Evolutionary conservation across 208 protist genomes (phyloP).

Genomic region (Endotrypanum monterogeii): DNA sequence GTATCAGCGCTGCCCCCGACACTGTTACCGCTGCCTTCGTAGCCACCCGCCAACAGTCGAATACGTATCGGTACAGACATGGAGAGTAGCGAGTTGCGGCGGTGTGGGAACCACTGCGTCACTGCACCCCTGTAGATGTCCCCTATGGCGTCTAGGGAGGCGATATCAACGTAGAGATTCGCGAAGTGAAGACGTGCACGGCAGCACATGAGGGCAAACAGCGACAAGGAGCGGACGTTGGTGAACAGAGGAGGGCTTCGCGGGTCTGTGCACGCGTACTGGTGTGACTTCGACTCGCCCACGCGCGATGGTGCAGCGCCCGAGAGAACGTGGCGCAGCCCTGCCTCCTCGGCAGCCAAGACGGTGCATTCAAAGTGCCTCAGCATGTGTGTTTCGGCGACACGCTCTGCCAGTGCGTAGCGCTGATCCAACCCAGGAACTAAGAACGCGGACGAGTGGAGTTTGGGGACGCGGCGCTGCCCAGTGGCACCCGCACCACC

Average conservation of each 20-base stretch:
- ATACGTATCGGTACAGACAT: constrained; percentile 8
- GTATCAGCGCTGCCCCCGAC: background rate
- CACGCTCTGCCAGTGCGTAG: constrained; percentile 34
- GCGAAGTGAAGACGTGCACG: constrained; percentile 35
- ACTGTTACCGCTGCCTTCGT: constrained; percentile 1
- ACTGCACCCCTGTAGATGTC: constrained; percentile 19
- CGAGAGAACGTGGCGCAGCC: constrained; percentile 40
- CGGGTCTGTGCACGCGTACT: background rate
- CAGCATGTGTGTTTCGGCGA: constrained; percentile 55
- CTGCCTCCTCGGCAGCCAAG: constrained; percentile 47
- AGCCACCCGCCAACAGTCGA: constrained; percentile 18
- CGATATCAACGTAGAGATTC: constrained; percentile 53
- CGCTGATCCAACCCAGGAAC: constrained; percentile 48
- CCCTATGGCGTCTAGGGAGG: constrained; percentile 17
- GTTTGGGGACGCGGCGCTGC: constrained; percentile 1
- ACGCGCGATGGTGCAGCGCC: constrained; percentile 11
- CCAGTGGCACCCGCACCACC: background rate
- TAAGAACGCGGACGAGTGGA: constrained; percentile 57
- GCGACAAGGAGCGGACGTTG: constrained; percentile 12
- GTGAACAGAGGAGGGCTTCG: constrained; percentile 6
- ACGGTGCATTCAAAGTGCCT: constrained; percentile 53
- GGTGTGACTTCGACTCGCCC: background rate
- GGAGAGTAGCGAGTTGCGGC: background rate
- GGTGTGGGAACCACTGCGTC: constrained; percentile 21
- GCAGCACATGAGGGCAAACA: constrained; percentile 19